Base-by-base conservation (phyloP, 306 rosid genomes). In the Trifolium subterraneum region DNA sequence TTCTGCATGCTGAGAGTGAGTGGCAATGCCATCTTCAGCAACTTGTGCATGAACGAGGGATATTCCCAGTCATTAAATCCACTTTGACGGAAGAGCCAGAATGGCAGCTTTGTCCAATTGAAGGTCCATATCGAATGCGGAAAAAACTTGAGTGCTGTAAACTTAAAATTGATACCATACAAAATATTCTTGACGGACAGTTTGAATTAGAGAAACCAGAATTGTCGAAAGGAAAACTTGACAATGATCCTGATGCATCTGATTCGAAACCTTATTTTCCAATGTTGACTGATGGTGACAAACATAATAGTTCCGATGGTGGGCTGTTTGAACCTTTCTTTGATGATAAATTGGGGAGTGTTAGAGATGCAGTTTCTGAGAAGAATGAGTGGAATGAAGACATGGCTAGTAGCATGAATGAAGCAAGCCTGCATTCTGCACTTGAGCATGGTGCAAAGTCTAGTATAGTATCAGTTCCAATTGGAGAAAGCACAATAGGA, bases 1-100 rank as follows among this genome's bases (percentile, higher is more conserved):
- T 95, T 90, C 90, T 95, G 64, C 99, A 95, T 85, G 99, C 99
- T 59, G 99, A 95, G 90, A 95, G 99, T 58, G 97, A 89, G 87
- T 95, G 99, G 99, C 93, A 90, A 80, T 86, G 88, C 75, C 97
- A 88, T 90, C 93, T 95, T 23, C 97, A 95, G 77, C 90, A 95
- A 77, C 99, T 95, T 82, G 91, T 95, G 62, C 99, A 92, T 79
- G 98, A 95, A 79, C 90, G 99, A 1, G 96, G 99, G 70, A 92
- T 95, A 77, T 88, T 95, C 73, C 96, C 96, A 6, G 81, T 90
- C 73, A 76, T 78, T 59, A 89, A 87, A 79, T 81, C 92, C 72
- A 78, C 87, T 68, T 74, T 64, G 62, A 68, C 75, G 1, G 92
- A 79, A 68, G 99, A 87, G 73, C 86, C 88, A 19, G 96, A 90